Base-by-base conservation (phyloP, 345 rosid genomes). In the Hypericum androsaemum region DNA sequence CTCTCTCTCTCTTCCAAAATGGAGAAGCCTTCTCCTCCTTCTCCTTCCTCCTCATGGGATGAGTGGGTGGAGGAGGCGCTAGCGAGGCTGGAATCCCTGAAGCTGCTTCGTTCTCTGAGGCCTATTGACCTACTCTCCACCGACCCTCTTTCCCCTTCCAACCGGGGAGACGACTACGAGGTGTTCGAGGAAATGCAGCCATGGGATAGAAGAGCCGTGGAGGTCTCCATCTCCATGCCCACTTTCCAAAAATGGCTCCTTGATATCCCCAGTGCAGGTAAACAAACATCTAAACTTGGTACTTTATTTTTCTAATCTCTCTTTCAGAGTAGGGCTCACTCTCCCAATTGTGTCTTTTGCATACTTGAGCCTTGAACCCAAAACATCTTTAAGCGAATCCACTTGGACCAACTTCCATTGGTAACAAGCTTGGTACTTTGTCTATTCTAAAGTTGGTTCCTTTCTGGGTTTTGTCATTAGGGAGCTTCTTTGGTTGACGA, bases 121-220 rank as follows among this genome's bases (percentile, higher is more conserved):
- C 96, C 98, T 68, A 83, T 92, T 64, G 64, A 62, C 60, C 57
- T 22, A 1, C 32, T 84, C 49, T 55, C 77, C 40, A 55, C 1
- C 43, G 69, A 53, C 32, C 32, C 65, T 8, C 48, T 56, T 5
- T 64, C 15, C 5, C 46, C 41, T 3, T 36, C 42, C 55, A 43
- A 10, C 16, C 44, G 41, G 40, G 2, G 57, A 41, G 69, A 42
- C 48, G 82, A 67, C 7, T 73, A 66, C 67, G 58, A 87, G 72
- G 83, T 82, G 73, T 87, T 87, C 76, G 82, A 81, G 35, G 61
- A 70, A 73, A 64, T 90, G 86, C 76, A 65, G 58, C 79, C 61
- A 10, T 84, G 95, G 92, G 98, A 90, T 72, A 81, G 96, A 5
- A 61, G 68, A 56, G 75, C 96, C 0, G 86, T 90, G 9, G 80